These are phyloP conservation scores for Brettanomyces sp. DNA, from an alignment of 805 yeast species.

Conservation along the genomic window DNA sequence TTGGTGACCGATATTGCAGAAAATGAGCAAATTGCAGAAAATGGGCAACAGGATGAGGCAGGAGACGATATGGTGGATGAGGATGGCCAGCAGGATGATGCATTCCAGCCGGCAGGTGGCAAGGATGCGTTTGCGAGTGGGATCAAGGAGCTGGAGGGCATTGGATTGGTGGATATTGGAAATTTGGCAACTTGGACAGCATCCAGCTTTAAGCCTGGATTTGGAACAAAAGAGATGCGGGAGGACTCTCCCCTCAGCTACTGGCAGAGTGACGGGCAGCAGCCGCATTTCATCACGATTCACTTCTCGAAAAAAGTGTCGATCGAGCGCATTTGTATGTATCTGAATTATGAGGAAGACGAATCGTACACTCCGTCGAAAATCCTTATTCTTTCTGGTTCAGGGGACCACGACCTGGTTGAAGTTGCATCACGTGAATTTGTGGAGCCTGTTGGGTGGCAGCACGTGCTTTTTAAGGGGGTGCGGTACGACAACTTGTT, in stretches of 20 bases:
- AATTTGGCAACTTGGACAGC: slow-evolving; percentile 78
- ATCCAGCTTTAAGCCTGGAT: slow-evolving; percentile 66
- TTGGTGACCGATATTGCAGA: no score
- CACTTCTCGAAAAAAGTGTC: slow-evolving; percentile 73
- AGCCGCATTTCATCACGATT: slow-evolving; percentile 75
- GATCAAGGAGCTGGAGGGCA: slow-evolving; percentile 42
- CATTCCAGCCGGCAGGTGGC: slow-evolving; percentile 1
- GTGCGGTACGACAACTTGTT: slow-evolving; percentile 46
- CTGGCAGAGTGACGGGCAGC: slow-evolving; percentile 95
- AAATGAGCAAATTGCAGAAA: slow-evolving; percentile 1
- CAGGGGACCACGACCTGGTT: slow-evolving; percentile 67
- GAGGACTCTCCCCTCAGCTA: slow-evolving; percentile 63
- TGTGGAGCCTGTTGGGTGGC: slow-evolving; percentile 72
- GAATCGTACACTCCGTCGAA: slow-evolving; percentile 88
- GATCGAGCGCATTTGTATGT: slow-evolving; percentile 59
- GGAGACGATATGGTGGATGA: slow-evolving; percentile 6
- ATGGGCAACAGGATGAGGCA: not conserved
- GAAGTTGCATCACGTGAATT: slow-evolving; percentile 55
- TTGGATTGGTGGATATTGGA: slow-evolving; percentile 66
- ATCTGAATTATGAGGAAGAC: slow-evolving; percentile 61
- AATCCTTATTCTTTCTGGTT: slow-evolving; percentile 59
- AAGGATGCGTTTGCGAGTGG: slow-evolving; percentile 26
- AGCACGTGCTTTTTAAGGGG: slow-evolving; percentile 48
- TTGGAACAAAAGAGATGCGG: slow-evolving; percentile 61
- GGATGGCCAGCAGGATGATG: slow-evolving; percentile 1